Percentiles rank a stretch among this genome's conserved stretches.
phyloP scores from a whole-genome alignment of 148 eudicot species.

The Rhododendron simsii region DNA sequence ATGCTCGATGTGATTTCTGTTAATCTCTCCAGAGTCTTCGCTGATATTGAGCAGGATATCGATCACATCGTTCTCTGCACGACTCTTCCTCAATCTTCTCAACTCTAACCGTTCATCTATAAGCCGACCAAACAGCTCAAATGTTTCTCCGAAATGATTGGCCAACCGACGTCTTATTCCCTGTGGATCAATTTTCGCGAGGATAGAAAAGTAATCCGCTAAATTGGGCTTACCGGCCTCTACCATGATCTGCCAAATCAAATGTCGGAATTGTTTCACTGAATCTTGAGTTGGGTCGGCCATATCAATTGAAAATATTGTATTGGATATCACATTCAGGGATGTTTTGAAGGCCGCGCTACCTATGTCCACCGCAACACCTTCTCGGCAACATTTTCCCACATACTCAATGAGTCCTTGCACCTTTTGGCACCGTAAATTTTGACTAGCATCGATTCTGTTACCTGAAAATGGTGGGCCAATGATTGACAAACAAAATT shows the following conservation, averaged over 20 bases:
- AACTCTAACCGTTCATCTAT: conserved; percentile 8
- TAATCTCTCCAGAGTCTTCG: conserved; percentile 1
- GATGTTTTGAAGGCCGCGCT: neutral
- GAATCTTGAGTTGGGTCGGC: conserved; percentile 1
- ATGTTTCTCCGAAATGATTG: neutral
- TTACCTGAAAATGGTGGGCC: neutral
- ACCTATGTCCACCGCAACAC: neutral
- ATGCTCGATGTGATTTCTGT: conserved; percentile 12
- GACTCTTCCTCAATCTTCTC: neutral
- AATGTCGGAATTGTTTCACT: neutral
- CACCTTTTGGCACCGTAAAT: neutral
- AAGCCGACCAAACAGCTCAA: conserved; percentile 1
- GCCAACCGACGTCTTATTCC: neutral
- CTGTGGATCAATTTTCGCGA: neutral
- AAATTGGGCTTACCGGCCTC: conserved; percentile 12
- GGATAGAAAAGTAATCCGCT: conserved; percentile 9
- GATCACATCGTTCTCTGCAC: conserved; percentile 9
- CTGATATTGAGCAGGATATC: conserved; percentile 13
- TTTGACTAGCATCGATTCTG: neutral
- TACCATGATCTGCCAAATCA: neutral
- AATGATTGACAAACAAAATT: neutral
- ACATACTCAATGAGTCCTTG: neutral
- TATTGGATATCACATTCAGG: neutral
- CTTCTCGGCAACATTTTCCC: conserved; percentile 1
- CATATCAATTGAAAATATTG: neutral